Evolutionary conservation across 2,329 filamentous ascomycete genomes (phyloP).

Genomic region (Aspergillus sp.): DNA sequence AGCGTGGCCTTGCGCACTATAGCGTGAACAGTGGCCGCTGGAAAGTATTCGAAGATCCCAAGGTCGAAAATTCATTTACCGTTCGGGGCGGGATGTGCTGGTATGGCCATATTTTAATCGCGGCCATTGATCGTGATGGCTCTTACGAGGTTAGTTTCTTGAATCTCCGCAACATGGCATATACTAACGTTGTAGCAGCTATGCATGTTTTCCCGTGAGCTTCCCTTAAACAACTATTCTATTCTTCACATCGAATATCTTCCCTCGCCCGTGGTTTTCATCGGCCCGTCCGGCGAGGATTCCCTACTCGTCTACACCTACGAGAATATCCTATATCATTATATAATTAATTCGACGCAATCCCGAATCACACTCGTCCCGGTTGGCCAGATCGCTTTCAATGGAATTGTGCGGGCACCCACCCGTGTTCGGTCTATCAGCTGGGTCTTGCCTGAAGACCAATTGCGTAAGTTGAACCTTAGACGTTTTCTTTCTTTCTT

Average conservation of each 20-base stretch:
- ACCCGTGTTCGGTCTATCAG: slow-evolving; percentile 89
- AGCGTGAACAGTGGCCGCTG: slow-evolving; percentile 91
- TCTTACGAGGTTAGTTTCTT: slow-evolving; percentile 64
- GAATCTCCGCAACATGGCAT: neutral
- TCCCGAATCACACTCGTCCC: slow-evolving; percentile 77
- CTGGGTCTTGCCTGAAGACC: slow-evolving; percentile 91
- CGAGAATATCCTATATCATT: slow-evolving; percentile 94
- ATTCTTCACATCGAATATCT: slow-evolving; percentile 76
- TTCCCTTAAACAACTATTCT: slow-evolving; percentile 69
- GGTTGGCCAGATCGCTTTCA: slow-evolving; percentile 96
- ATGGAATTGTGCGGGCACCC: slow-evolving; percentile 92
- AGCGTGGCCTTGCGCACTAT: slow-evolving; percentile 89
- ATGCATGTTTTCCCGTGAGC: slow-evolving; percentile 88
- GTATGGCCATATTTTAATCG: slow-evolving; percentile 93
- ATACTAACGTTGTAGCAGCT: slow-evolving; percentile 48
- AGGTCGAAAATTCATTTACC: slow-evolving; percentile 83
- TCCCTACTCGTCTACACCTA: slow-evolving; percentile 96
- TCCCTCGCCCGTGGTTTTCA: slow-evolving; percentile 81
- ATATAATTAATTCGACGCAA: slow-evolving; percentile 73
- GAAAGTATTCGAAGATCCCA: slow-evolving; percentile 86
- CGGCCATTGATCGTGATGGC: slow-evolving; percentile 82
- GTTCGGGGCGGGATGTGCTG: slow-evolving; percentile 97
- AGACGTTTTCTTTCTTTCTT: neutral
- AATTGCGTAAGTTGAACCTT: slow-evolving; percentile 60
- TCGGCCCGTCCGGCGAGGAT: slow-evolving; percentile 87